Percentiles rank a stretch among this genome's conserved stretches.
These are phyloP conservation scores for Yamadazyma dendronema DNA, from an alignment of 1,139 yeast species.

Conservation along the genomic window DNA sequence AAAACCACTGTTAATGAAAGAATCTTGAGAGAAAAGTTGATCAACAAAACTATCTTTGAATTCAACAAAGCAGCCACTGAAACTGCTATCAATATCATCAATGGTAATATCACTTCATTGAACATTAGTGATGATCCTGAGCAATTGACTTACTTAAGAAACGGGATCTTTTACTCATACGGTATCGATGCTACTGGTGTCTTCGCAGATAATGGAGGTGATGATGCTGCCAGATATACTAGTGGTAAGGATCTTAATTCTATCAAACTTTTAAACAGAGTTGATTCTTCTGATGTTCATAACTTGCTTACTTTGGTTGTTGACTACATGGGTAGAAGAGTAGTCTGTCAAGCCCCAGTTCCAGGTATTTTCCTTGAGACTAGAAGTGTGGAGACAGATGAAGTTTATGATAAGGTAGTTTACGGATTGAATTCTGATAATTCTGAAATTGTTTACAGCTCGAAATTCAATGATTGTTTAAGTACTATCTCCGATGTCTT, in stretches of 20 bases:
- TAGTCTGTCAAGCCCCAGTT: conserved; percentile 92
- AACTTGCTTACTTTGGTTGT: conserved; percentile 79
- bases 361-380: conserved; percentile 83
- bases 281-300: conserved; percentile 63
- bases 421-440: conserved; percentile 76
- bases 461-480: conserved; percentile 54
- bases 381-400: conserved; percentile 25
- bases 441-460: conserved; percentile 44
- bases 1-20: conserved; percentile 59
- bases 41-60: conserved; percentile 72
- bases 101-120: conserved; percentile 75
- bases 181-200: conserved; percentile 73
- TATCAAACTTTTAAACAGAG: conserved; percentile 63
- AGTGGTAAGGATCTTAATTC: conserved; percentile 77
- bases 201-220: conserved; percentile 69
- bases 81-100: conserved; percentile 75
- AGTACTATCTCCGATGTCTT: conserved; percentile 66
- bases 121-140: conserved; percentile 67
- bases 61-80: conserved; percentile 74
- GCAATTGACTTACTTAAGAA: conserved; percentile 68
- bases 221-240: conserved; percentile 83
- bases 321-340: conserved; percentile 85
- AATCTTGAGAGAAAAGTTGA: conserved; percentile 70
- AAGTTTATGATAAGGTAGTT: conserved; percentile 48
- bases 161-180: conserved; percentile 83